phyloP scores from a whole-genome alignment of 371 early-diverging fungal species.

The Zychaea mexicana region DNA sequence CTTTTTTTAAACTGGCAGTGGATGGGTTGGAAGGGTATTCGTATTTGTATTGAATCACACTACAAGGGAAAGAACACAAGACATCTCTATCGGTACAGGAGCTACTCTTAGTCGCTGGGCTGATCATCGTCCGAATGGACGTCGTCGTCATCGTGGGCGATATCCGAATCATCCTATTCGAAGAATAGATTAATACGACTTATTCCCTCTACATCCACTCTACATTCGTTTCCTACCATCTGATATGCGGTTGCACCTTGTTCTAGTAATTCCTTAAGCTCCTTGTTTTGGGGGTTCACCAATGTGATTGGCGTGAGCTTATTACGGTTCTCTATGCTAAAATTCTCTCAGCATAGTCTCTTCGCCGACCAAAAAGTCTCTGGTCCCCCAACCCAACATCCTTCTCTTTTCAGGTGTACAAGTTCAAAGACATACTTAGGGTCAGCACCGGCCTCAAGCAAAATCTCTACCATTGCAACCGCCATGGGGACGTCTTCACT shows the following conservation, averaged over 20 bases:
- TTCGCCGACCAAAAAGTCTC: not conserved
- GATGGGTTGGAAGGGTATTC: not conserved
- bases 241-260: constrained; percentile 26
- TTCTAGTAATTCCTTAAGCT: constrained; percentile 29
- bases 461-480: constrained; percentile 54
- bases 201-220: not conserved
- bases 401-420: too few species aligned
- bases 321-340: constrained; percentile 39
- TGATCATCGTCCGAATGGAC: constrained; percentile 12
- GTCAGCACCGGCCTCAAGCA: constrained; percentile 59
- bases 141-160: not conserved
- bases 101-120: constrained; percentile 6
- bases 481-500: constrained; percentile 49
- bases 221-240: constrained; percentile 30
- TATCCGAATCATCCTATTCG: constrained; percentile 4
- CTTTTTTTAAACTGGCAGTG: not conserved
- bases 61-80: not conserved
- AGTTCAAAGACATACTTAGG: constrained; percentile 27
- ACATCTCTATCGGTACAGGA: not conserved
- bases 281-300: constrained; percentile 30
- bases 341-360: not conserved
- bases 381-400: too few species aligned
- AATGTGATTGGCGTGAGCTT: constrained; percentile 38
- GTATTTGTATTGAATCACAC: not conserved
- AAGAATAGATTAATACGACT: not conserved